A percentile compares a stretch with the other conserved stretches of the same genome.
Conservation (phyloP, 2,329 filamentous ascomycete species). For the Elsinoe ampelina region DNA sequence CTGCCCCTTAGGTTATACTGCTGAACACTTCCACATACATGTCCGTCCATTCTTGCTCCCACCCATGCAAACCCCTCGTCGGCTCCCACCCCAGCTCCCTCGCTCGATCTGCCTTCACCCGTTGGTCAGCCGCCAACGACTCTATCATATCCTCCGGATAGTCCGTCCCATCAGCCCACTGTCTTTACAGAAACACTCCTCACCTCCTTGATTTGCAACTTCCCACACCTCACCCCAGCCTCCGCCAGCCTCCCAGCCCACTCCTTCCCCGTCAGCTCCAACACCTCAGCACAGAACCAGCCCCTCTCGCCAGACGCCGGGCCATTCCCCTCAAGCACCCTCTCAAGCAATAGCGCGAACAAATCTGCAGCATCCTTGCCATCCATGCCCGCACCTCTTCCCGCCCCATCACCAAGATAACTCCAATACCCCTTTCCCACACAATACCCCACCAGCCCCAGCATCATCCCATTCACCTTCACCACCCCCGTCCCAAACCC, state of each 20-base stretch:
- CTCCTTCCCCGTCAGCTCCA: neutral
- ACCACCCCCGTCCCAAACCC: neutral
- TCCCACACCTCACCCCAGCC: neutral
- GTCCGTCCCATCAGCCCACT: neutral
- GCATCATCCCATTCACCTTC: neutral
- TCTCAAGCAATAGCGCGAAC: neutral
- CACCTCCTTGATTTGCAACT: neutral
- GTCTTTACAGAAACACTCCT: neutral
- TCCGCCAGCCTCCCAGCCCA: neutral
- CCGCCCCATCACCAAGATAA: neutral
- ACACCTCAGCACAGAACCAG: neutral
- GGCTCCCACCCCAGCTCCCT: neutral
- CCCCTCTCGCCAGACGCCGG: neutral
- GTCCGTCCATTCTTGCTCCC: conserved; percentile 2
- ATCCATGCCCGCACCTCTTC: neutral
- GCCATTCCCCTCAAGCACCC: neutral
- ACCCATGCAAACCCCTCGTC: neutral
- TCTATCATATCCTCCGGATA: neutral
- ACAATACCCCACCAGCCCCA: neutral
- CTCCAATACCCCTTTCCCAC: neutral
- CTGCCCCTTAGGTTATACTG: neutral
- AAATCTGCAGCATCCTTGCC: neutral
- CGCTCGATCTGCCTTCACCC: neutral
- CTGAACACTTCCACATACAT: conserved; percentile 1
- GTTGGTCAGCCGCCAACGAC: neutral